phyloP scores from a whole-genome alignment of 495 filamentous ascomycete genomes.

The Trichoderma gamsii region DNA sequence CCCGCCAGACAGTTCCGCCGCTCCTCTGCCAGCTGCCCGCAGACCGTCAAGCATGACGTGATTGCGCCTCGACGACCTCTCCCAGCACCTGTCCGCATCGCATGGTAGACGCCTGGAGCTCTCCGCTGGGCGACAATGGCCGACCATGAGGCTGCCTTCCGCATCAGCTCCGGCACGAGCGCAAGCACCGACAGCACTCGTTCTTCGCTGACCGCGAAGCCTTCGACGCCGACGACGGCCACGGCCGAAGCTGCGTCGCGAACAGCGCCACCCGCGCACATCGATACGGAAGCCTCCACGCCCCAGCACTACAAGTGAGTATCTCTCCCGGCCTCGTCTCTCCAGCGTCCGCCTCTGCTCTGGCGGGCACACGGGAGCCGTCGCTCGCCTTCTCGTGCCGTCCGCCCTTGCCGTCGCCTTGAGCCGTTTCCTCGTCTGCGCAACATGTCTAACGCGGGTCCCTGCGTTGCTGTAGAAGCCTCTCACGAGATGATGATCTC shows the following conservation, averaged over 20 bases:
- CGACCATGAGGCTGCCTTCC: conserved; percentile 47
- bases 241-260: conserved; percentile 24
- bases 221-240: conserved; percentile 41
- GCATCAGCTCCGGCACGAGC: conserved; percentile 59
- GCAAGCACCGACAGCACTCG: conserved; percentile 54
- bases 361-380: conserved; percentile 16
- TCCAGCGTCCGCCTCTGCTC: not conserved
- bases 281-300: conserved; percentile 1
- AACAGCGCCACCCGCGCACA: conserved; percentile 17
- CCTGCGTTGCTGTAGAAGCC: conserved; percentile 1
- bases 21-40: not conserved
- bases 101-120: conserved; percentile 12
- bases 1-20: not conserved
- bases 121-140: conserved; percentile 48
- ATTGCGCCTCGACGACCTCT: conserved; percentile 12
- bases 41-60: conserved; percentile 3
- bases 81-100: conserved; percentile 5
- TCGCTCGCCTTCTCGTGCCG: conserved; percentile 26
- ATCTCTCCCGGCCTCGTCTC: not conserved
- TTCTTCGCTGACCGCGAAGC: conserved; percentile 54
- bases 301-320: conserved; percentile 1
- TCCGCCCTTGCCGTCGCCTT: conserved; percentile 23
- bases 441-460: conserved; percentile 14
- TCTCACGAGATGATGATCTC: conserved; percentile 36
- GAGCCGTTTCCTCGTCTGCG: conserved; percentile 24